Evolutionary conservation across 2,329 filamentous ascomycete species (phyloP).

Genomic region (Fusarium multiceps): DNA sequence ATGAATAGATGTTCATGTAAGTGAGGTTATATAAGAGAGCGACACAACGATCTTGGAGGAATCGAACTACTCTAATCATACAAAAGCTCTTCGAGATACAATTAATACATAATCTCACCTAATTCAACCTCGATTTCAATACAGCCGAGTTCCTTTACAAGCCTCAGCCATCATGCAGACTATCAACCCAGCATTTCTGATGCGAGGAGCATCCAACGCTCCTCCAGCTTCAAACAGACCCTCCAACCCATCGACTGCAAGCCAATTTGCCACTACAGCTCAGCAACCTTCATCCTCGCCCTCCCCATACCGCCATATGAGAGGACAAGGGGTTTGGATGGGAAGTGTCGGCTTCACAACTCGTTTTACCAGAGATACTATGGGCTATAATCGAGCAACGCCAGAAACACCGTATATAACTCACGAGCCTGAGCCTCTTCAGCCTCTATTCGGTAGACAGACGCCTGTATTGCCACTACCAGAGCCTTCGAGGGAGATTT

Average conservation of each 20-base stretch:
- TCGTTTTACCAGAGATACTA: slow-evolving; percentile 14
- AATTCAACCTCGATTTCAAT: too few relatives aligned
- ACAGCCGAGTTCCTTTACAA: background rate
- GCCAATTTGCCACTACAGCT: fast-evolving
- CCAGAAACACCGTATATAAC: background rate
- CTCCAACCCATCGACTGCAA: background rate
- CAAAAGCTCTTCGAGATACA: fast-evolving
- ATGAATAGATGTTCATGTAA: background rate
- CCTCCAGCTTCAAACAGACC: background rate
- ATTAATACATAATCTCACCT: background rate
- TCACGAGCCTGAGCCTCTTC: slow-evolving; percentile 31
- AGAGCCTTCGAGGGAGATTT: background rate
- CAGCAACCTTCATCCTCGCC: background rate
- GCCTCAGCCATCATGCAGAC: background rate
- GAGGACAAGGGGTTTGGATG: slow-evolving; percentile 27
- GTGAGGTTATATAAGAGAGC: background rate
- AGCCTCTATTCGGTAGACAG: slow-evolving; percentile 26
- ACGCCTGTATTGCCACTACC: background rate
- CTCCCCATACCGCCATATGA: background rate
- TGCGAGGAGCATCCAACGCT: background rate
- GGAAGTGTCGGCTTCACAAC: slow-evolving; percentile 34
- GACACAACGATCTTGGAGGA: background rate
- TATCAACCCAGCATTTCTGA: slow-evolving; percentile 16
- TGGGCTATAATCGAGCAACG: slow-evolving; percentile 11
- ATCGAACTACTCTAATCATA: background rate